Conservation (phyloP, 2,329 filamentous ascomycete species). For the Xylariomycetidae sp. region DNA sequence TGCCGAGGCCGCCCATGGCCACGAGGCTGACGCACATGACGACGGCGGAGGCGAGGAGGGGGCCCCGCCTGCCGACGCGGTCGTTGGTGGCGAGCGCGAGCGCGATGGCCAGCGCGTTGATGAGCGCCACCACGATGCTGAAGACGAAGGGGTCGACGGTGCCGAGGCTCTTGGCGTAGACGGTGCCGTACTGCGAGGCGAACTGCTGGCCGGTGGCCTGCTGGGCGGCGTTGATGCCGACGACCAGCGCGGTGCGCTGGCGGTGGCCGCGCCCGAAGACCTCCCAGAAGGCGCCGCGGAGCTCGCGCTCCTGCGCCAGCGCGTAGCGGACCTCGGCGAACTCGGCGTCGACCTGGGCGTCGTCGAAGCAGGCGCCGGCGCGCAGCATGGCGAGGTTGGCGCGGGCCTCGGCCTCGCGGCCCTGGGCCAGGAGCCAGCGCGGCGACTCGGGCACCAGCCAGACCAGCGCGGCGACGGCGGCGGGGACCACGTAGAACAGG, state of each 20-base stretch:
- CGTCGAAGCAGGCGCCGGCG: constrained; percentile 14
- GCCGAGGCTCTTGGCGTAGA: constrained; percentile 23
- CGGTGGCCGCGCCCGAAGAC: constrained; percentile 9
- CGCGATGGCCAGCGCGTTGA: too few relatives aligned
- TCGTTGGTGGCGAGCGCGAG: too few relatives aligned
- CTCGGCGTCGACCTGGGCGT: constrained; percentile 18
- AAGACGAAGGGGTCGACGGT: constrained; percentile 22
- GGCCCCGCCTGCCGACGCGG: too few relatives aligned
- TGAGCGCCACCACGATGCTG: too few relatives aligned
- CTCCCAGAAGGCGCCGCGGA: neutral
- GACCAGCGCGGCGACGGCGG: constrained; percentile 18
- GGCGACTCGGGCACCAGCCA: constrained; percentile 25
- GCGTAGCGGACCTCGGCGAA: constrained; percentile 6
- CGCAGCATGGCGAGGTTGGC: constrained; percentile 18
- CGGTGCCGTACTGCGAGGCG: constrained; percentile 23
- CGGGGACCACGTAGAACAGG: constrained; percentile 28
- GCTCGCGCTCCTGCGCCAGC: constrained; percentile 2
- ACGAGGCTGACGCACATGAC: too few relatives aligned
- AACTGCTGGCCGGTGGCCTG: constrained; percentile 26
- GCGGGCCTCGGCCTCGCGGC: constrained; percentile 23
- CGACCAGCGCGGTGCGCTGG: constrained; percentile 19
- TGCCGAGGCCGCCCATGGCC: too few relatives aligned
- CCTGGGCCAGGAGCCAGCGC: constrained; percentile 20
- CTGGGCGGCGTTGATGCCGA: constrained; percentile 25
- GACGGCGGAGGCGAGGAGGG: too few relatives aligned